Conservation (phyloP, 257 asterid species). For the Verbena officinalis region DNA sequence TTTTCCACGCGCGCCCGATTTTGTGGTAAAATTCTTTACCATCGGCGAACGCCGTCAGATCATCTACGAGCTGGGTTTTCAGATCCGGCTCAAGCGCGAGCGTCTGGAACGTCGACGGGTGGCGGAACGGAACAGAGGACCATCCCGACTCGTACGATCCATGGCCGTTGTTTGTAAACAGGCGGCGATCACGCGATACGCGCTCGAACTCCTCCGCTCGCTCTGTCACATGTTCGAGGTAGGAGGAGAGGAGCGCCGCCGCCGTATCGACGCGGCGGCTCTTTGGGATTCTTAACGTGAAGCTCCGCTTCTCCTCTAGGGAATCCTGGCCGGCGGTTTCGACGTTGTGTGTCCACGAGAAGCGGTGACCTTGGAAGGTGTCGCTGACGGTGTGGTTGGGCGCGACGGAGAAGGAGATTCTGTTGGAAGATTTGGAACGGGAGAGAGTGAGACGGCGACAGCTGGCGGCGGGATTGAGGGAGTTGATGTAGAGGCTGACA, state of each 20-base stretch:
- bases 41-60: conserved; percentile 24
- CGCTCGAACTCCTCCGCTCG: conserved; percentile 51
- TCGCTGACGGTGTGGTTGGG: conserved; percentile 52
- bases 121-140: conserved; percentile 60
- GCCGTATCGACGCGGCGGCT: conserved; percentile 32
- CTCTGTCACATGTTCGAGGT: conserved; percentile 43
- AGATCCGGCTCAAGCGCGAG: conserved; percentile 59
- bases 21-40: conserved; percentile 22
- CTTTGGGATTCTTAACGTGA: conserved; percentile 53
- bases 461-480: conserved; percentile 45
- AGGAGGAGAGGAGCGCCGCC: conserved; percentile 33
- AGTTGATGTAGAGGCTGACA: conserved; percentile 48
- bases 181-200: conserved; percentile 46
- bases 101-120: conserved; percentile 58
- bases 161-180: conserved; percentile 52
- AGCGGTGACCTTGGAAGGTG: conserved; percentile 39
- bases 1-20: conserved; percentile 64
- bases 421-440: conserved; percentile 48
- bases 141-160: conserved; percentile 57
- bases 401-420: conserved; percentile 51
- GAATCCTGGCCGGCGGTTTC: conserved; percentile 46
- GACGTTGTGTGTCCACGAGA: conserved; percentile 58
- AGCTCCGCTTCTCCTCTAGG: conserved; percentile 50
- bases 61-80: conserved; percentile 37
- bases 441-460: conserved; percentile 60